Evolutionary conservation across 1,284 basidiomycete genomes (phyloP), one percentile per base, ranked within the genome.

Genomic region (Apiotrichum domesticum): DNA sequence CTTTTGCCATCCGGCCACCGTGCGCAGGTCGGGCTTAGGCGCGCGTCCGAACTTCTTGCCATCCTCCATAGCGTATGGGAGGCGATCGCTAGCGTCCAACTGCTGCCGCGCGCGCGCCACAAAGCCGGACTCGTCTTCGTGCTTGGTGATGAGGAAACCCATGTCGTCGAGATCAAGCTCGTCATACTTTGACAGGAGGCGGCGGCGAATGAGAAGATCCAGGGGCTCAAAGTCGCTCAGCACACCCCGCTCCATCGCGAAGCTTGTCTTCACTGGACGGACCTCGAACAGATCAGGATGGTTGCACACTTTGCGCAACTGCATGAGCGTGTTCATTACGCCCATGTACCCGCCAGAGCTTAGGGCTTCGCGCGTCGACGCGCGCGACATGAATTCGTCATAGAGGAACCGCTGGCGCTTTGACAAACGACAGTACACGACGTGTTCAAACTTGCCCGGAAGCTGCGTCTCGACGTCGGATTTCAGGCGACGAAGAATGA

Each of bases 261-360:
- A 95, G 6, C 90, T 92, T 1, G 94, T 97, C 46, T 90, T 84
- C 64, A 97, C 90, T 0, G 92, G 92, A 44, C 94, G 84, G 15
- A 95, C 88, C 76, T 98, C 95, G 73, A 98, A 97, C 29, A 98
- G 80, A 71, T 97, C 89, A 0, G 94, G 94, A 71, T 97, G 93
- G 67, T 96, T 96, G 80, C 93, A 95, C 42, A 93, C 90, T 77
- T 94, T 94, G 52, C 90, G 84, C 21, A 96, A 81, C 72, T 98
- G 95, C 94, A 98, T 98, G 58, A 98, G 81, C 59, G 95, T 90
- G 73, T 98, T 98, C 75, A 94, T 92, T 59, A 98, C 92, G 52
- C 80, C 80, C 55, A 83, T 77, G 65, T 82, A 83, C 55, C 93
- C 93, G 3, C 94, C 95, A 4, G 89, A 91, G 14, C 87, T 82